These are phyloP conservation scores for Rachicladosporium sp. DNA, from an alignment of 2,329 filamentous ascomycete genomes.

Conservation along the genomic window DNA sequence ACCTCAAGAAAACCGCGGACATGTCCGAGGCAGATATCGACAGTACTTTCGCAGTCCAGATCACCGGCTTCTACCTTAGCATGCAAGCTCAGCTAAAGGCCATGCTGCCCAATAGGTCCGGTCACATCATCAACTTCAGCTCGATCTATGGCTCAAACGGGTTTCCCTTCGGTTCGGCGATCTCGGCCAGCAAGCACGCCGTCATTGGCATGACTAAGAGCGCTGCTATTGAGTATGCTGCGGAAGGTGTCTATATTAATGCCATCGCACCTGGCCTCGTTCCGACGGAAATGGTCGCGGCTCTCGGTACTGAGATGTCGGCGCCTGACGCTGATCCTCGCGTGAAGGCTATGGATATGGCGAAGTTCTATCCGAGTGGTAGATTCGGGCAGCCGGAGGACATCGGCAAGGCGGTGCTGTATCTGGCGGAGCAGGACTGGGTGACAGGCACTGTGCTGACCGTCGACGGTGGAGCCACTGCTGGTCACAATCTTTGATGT, in stretches of 20 bases:
- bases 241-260: conserved; percentile 13
- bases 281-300: conserved; percentile 2
- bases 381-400: conserved; percentile 1
- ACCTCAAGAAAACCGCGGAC: conserved; percentile 25
- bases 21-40: conserved; percentile 31
- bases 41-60: conserved; percentile 29
- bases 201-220: conserved; percentile 30
- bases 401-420: conserved; percentile 3
- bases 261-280: conserved; percentile 15
- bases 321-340: conserved; percentile 1
- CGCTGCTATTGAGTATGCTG: conserved; percentile 13
- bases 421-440: conserved; percentile 3
- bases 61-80: conserved; percentile 4
- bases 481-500: too few relatives aligned
- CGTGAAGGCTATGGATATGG: conserved; percentile 1
- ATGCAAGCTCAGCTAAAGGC: conserved; percentile 28
- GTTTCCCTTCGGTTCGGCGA: conserved; percentile 25
- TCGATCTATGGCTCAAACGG: conserved; percentile 29
- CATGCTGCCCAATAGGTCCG: conserved; percentile 30
- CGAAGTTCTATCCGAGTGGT: conserved; percentile 1
- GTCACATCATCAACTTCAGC: conserved; percentile 27
- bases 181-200: conserved; percentile 28
- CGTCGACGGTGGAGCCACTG: not conserved
- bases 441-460: conserved; percentile 2
- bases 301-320: not conserved